Conservation (phyloP, 2,329 filamentous ascomycete species). For the Capronia coronata region DNA sequence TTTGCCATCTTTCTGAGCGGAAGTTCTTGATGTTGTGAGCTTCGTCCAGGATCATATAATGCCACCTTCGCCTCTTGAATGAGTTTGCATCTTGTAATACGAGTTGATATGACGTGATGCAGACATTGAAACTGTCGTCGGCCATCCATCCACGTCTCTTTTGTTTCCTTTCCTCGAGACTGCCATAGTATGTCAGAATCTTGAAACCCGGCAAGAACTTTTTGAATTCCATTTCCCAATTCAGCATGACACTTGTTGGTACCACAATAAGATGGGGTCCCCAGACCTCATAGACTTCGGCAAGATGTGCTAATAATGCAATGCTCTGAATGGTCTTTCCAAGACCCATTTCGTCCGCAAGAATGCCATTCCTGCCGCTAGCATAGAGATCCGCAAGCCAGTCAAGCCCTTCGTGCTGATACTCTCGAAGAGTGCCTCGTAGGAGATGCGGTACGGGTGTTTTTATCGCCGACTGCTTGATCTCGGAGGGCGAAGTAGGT, state of each 20-base stretch:
- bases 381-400: constrained; percentile 92
- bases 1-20: constrained; percentile 95
- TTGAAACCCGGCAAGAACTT: constrained; percentile 98
- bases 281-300: constrained; percentile 85
- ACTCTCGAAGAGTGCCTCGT: constrained; percentile 83
- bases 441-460: constrained; percentile 61
- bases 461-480: constrained; percentile 19
- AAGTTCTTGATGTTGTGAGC: constrained; percentile 99
- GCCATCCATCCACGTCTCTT: constrained; percentile 93
- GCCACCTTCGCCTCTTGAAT: constrained; percentile 87
- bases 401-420: constrained; percentile 93
- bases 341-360: constrained; percentile 97
- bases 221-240: constrained; percentile 99
- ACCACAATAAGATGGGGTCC: constrained; percentile 94
- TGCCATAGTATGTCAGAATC: constrained; percentile 93
- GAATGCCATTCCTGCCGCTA: constrained; percentile 88
- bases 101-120: constrained; percentile 95
- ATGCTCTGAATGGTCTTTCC: constrained; percentile 99
- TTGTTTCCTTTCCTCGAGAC: constrained; percentile 80
- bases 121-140: constrained; percentile 90
- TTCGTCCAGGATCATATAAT: constrained; percentile 97
- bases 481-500: constrained; percentile 23
- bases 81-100: constrained; percentile 90
- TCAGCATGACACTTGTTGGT: constrained; percentile 95
- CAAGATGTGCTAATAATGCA: constrained; percentile 82